Evolutionary conservation across 2,329 filamentous ascomycete genomes (phyloP), one percentile per base, ranked within the genome.

Genomic region (Clonostachys solani): DNA sequence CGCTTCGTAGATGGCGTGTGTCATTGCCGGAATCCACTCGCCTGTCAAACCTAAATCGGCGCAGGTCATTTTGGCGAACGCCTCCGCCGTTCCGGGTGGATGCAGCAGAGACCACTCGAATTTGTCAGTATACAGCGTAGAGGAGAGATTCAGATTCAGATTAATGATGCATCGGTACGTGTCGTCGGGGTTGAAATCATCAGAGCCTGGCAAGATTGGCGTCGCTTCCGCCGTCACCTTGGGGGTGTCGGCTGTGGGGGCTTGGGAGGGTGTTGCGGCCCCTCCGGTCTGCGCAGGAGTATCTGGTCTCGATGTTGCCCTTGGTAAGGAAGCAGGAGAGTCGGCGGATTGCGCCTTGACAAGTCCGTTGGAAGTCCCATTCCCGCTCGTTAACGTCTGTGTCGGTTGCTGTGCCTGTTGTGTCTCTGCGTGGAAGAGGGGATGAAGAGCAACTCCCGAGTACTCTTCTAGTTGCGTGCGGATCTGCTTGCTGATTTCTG

Each of bases 71-170:
- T 89, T 90, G 34, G 94, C 92, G 64, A 97, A 97, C 12, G 86
- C 83, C 65, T 99, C 92, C 0, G 94, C 90, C 40, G 92, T 91
- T 18, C 92, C 92, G 2, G 91, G 87, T 3, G 92, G 91, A 59
- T 97, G 92, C 16, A 96, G 75, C 17, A 99, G 74, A 6, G 92
- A 97, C 92, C 92, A 97, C 64, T 97, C 92, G 54, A 99, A 97
- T 61, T 92, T 96, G 74, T 99, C 94, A 5, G 89, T 95, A 66
- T 96, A 97, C 12, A 97, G 79, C 56, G 88, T 85, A 47, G 95
- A 95, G 46, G 91, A 85, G 18, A 97, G 78, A 60, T 96, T 96
- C 59, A 99, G 88, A 62, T 88, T 96, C 41, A 99, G 74, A 41
- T 83, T 89, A 55, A 99, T 85, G 57, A 97, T 87, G 63, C 94